phyloP scores from a whole-genome alignment of 352 stramenopile genomes.

The Phytophthora fragariaefolia region DNA sequence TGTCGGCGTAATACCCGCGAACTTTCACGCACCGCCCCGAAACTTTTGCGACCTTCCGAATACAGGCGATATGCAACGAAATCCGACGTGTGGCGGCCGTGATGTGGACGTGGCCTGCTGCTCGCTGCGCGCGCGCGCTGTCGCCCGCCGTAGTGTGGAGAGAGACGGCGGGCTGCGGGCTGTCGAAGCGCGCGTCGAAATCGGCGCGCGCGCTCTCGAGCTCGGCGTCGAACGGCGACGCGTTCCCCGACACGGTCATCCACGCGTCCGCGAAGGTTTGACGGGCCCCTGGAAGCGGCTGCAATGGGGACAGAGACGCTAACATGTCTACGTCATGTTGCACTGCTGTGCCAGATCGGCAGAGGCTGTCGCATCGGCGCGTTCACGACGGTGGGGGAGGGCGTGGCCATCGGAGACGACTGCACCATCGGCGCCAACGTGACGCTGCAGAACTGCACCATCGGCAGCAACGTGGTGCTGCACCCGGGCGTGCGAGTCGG shows the following conservation, averaged over 20 bases:
- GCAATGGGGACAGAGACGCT: not conserved
- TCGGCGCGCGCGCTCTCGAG: conserved; percentile 14
- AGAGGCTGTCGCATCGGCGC: conserved; percentile 57
- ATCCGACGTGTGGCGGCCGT: not conserved
- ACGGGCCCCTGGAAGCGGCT: not conserved
- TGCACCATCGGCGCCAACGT: conserved; percentile 53
- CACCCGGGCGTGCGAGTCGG: conserved; percentile 76
- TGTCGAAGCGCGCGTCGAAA: not conserved
- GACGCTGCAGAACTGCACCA: conserved; percentile 72
- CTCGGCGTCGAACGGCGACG: conserved; percentile 9
- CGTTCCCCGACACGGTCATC: conserved; percentile 41
- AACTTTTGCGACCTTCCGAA: too few relatives aligned
- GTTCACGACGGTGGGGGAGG: conserved; percentile 62
- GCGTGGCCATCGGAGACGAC: conserved; percentile 66
- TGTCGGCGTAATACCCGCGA: not conserved
- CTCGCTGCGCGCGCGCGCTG: not conserved
- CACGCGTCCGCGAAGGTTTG: conserved; percentile 54
- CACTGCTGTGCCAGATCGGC: conserved; percentile 51
- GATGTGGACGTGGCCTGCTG: conserved; percentile 5
- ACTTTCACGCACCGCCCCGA: not conserved
- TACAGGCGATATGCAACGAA: too few relatives aligned
- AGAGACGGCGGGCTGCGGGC: not conserved
- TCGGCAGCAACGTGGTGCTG: conserved; percentile 73
- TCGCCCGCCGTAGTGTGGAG: not conserved
- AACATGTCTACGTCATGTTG: not conserved